phyloP scores from a whole-genome alignment of 768 basidiomycete genomes.

The Sarcodon sp. region DNA sequence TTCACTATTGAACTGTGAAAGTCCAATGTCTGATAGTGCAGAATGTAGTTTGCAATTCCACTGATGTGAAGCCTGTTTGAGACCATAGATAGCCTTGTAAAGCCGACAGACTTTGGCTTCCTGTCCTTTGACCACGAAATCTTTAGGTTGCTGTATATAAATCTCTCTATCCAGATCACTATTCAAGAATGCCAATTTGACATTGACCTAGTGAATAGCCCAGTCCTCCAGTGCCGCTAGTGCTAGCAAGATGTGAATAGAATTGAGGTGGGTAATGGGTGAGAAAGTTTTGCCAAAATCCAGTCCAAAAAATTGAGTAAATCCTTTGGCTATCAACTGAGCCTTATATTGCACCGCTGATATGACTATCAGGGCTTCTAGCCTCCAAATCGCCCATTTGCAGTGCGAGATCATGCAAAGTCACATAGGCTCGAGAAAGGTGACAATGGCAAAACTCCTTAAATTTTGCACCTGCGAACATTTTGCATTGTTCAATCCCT shows the following conservation, averaged over 20 bases:
- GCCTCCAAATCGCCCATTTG: no score
- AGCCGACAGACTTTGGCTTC: not conserved
- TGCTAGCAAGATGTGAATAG: not conserved
- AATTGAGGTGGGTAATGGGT: constrained; percentile 7
- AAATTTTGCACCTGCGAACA: no score
- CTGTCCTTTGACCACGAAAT: constrained; percentile 2
- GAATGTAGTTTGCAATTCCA: not conserved
- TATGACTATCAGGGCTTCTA: no score
- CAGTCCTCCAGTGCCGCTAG: not conserved
- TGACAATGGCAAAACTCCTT: no score
- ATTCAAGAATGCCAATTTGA: constrained; percentile 1
- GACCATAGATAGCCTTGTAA: not conserved
- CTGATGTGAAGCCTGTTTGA: not conserved
- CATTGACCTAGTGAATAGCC: not conserved
- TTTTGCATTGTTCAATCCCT: no score
- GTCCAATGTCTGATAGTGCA: not conserved
- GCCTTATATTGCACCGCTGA: no score
- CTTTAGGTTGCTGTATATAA: constrained; percentile 28
- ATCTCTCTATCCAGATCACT: constrained; percentile 7
- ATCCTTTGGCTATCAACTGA: constrained; percentile 23
- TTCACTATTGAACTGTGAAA: not conserved
- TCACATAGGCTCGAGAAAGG: no score
- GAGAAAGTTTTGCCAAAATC: constrained; percentile 19
- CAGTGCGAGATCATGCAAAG: no score
- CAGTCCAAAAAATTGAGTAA: constrained; percentile 19